Evolutionary conservation across 495 filamentous ascomycete genomes (phyloP).

Genomic region (Aspergillus affinis): DNA sequence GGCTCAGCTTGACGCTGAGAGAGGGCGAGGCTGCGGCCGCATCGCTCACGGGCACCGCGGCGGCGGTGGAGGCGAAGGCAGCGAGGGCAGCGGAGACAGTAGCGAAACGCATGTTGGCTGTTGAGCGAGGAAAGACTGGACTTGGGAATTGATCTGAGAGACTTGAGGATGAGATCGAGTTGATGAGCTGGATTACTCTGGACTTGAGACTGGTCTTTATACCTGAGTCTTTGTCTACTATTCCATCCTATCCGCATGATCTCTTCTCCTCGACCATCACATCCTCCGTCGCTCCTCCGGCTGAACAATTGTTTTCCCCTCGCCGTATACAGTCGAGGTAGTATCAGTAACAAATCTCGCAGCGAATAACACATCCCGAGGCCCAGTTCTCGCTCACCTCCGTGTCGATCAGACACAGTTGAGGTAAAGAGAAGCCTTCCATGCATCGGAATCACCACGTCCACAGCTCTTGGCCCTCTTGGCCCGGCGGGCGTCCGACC

Average conservation of each 20-base stretch:
- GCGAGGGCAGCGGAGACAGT: constrained; percentile 1
- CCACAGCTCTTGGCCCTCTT: neutral
- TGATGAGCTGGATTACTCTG: neutral
- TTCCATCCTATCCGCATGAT: neutral
- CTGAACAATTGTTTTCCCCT: neutral
- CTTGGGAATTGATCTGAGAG: neutral
- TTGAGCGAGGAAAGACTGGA: neutral
- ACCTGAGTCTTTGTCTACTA: neutral
- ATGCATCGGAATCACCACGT: neutral
- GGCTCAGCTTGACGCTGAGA: constrained; percentile 52
- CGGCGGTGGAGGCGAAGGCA: constrained; percentile 42
- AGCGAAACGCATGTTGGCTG: constrained; percentile 6
- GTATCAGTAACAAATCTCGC: neutral
- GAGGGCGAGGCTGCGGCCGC: constrained; percentile 33
- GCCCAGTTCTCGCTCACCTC: neutral
- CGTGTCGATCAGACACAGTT: neutral
- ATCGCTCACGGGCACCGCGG: constrained; percentile 39
- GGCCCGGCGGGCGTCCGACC: constrained; percentile 7
- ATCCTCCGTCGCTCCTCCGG: neutral
- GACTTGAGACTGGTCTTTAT: neutral
- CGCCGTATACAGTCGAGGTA: neutral
- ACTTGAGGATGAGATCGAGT: neutral
- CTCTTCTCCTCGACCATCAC: neutral
- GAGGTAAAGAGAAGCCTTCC: constrained; percentile 4
- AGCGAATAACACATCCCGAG: neutral